phyloP scores from a whole-genome alignment of 225 moss, liverwort and hornwort species.

The Polytrichum formosum region DNA sequence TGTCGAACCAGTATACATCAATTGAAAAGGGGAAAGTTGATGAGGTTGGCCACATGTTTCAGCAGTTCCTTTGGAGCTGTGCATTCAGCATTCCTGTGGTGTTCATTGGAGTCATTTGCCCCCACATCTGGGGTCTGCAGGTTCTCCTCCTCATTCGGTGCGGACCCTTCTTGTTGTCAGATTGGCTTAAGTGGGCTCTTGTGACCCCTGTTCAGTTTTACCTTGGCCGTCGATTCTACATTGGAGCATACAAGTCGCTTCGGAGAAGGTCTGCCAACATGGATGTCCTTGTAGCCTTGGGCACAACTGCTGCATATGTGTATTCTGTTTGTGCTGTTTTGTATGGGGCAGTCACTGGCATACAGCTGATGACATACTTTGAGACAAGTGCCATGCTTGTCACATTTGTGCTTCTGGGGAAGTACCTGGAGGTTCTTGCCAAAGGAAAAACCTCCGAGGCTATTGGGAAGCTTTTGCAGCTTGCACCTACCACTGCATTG shows the following conservation, averaged over 20 bases:
- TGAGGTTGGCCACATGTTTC: constrained; percentile 61
- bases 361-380: constrained; percentile 69
- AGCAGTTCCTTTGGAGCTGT: constrained; percentile 61
- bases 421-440: constrained; percentile 85
- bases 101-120: constrained; percentile 64
- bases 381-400: constrained; percentile 98
- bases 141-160: constrained; percentile 45
- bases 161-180: constrained; percentile 69
- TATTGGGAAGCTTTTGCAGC: constrained; percentile 87
- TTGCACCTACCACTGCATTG: constrained; percentile 76
- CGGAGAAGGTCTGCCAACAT: constrained; percentile 79
- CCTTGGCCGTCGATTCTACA: constrained; percentile 71
- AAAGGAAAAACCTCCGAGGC: constrained; percentile 97
- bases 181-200: constrained; percentile 89
- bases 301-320: constrained; percentile 74
- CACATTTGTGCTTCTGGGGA: constrained; percentile 85
- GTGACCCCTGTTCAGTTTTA: constrained; percentile 87
- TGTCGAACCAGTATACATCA: constrained; percentile 72
- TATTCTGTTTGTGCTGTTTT: constrained; percentile 81
- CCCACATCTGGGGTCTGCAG: constrained; percentile 54
- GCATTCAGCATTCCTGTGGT: constrained; percentile 73
- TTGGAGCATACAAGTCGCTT: constrained; percentile 81
- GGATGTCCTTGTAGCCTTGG: constrained; percentile 89
- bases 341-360: constrained; percentile 57
- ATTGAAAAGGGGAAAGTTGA: constrained; percentile 59